Evolutionary conservation across 176 grass and related monocot species (phyloP), one percentile per base, ranked within the genome.

Genomic region (Eleusine indica): DNA sequence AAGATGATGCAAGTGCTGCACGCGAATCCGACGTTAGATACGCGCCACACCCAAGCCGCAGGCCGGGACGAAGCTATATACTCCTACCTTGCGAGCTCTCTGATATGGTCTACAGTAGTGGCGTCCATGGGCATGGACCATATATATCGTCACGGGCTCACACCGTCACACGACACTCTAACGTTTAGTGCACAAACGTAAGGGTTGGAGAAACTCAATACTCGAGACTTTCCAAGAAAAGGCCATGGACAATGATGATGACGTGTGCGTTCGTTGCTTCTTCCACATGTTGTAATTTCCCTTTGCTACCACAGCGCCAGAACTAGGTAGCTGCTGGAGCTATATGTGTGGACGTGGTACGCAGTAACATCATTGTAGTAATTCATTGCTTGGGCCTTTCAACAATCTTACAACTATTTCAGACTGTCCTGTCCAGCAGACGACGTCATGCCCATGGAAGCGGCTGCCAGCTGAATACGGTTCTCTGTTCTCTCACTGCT

Each of bases 171-270:
- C 28, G 30, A 7, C 30, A 52, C 56, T 46, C 57, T 4, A 77
- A 41, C 4, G 74, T 10, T 37, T 19, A 11, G 16, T 53, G 48
- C 4, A 38, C 48, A 7, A 30, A 64, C 10, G 61, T 30, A 30
- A 30, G 13, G 28, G 57, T 18, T 9, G 30, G 30, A 68, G 64
- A 80, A 80, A 68, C 64, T 22, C 35, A 70, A 35, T 72, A 71
- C 86, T 70, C 47, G 80, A 82, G 28, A 53, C 73, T 77, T 82
- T 76, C 79, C 86, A 71, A 77, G 79, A 82, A 87, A 75, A 67
- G 86, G 51, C 52, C 54, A 18, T 62, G 30, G 73, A 82, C 73
- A 87, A 77, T 71, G 73, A 82, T 82, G 72, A 53, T 21, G 70
- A 70, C 79, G 65, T 80, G 47, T 80, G 46, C 64, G 47, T 56